Conservation (phyloP, 1,284 basidiomycete species). For the Cryptococcus neoformans region DNA sequence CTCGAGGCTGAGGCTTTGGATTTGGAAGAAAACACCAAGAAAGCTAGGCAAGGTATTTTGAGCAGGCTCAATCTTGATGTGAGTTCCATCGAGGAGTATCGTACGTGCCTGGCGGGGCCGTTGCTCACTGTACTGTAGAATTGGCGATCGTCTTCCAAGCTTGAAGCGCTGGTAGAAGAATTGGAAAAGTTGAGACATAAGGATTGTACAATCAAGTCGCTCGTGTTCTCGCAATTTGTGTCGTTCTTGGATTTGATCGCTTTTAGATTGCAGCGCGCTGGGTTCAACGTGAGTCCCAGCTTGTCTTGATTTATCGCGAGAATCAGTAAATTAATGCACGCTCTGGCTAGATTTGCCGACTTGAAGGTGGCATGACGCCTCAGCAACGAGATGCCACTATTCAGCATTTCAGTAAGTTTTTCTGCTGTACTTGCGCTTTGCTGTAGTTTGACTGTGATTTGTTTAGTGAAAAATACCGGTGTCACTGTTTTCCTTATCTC, state of each 20-base stretch:
- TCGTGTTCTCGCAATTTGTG: conserved; percentile 63
- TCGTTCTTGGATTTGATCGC: conserved; percentile 72
- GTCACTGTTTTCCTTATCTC: conserved; percentile 95
- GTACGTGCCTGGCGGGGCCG: not conserved
- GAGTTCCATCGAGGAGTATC: conserved; percentile 9
- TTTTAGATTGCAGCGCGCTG: conserved; percentile 85
- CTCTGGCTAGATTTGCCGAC: conserved; percentile 69
- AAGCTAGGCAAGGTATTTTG: conserved; percentile 84
- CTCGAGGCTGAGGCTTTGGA: conserved; percentile 90
- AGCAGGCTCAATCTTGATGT: conserved; percentile 80
- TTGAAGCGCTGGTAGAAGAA: conserved; percentile 95
- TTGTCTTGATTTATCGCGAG: not conserved
- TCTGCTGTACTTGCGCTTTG: conserved; percentile 5
- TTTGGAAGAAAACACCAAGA: conserved; percentile 59
- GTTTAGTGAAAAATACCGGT: conserved; percentile 80
- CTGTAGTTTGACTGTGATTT: not conserved
- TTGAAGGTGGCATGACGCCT: conserved; percentile 97
- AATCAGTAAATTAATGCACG: not conserved
- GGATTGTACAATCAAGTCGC: conserved; percentile 90
- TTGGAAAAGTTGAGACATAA: conserved; percentile 75
- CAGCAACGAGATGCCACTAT: conserved; percentile 94
- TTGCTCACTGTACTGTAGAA: conserved; percentile 43
- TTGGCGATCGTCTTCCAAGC: conserved; percentile 95
- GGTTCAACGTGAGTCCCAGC: conserved; percentile 64
- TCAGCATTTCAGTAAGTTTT: conserved; percentile 77